Conservation (phyloP, 371 early-diverging fungal species). For the Entomophthora muscae region DNA sequence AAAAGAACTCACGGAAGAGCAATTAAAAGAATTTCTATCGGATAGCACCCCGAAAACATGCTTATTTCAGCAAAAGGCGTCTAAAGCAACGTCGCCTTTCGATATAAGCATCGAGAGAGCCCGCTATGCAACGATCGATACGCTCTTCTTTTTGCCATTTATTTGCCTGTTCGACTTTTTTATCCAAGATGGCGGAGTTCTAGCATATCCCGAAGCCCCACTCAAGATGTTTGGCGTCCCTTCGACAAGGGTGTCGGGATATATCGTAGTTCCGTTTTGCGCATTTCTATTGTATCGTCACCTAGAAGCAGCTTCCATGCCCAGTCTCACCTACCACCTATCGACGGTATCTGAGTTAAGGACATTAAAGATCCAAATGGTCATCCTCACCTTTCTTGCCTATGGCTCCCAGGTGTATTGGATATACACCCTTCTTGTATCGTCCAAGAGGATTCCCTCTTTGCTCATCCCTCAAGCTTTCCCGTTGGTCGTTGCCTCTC, state of each 20-base stretch:
- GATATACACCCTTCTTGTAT: background rate
- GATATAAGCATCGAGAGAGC: background rate
- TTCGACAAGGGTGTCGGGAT: background rate
- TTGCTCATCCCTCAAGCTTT: background rate
- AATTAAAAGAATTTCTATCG: background rate
- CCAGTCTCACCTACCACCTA: background rate
- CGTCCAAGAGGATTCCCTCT: background rate
- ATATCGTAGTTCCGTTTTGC: background rate
- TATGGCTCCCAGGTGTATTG: background rate
- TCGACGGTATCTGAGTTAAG: background rate
- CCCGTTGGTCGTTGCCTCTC: background rate
- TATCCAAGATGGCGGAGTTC: background rate
- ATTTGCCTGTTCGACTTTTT: background rate
- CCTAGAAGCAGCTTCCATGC: background rate
- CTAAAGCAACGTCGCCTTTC: background rate
- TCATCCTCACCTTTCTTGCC: background rate
- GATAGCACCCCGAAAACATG: background rate
- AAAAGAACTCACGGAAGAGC: background rate
- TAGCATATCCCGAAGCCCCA: background rate
- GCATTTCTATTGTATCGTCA: background rate
- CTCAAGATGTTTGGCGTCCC: background rate
- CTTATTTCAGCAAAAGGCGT: background rate
- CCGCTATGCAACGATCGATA: background rate
- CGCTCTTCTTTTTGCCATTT: background rate
- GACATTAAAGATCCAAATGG: background rate